Evolutionary conservation across 2,329 filamentous ascomycete species (phyloP), one percentile per base, ranked within the genome.

Genomic region (Diaporthe eres): DNA sequence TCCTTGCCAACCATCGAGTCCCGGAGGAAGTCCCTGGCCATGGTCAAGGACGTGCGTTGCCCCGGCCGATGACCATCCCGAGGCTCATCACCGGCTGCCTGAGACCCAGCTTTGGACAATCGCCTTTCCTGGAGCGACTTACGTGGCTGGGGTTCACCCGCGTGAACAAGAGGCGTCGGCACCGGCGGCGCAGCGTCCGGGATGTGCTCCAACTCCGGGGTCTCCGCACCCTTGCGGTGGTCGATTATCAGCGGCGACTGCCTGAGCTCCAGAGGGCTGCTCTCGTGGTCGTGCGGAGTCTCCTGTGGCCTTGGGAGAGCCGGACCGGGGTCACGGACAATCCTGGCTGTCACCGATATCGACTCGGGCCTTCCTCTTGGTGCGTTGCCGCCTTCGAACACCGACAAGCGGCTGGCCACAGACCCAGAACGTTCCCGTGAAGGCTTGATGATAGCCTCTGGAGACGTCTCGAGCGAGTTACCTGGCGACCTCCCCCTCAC

Each of bases 331-430:
- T 94, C 93, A 65, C 95, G 92, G 51, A 98, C 87, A 77, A 98
- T 98, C 71, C 93, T 92, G 67, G 96, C 94, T 25, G 94, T 97
- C 15, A 98, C 95, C 61, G 95, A 96, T n/a, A 98, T 91, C 0
- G 95, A 96, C 80, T 96, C 94, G 7, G 92, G 90, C 2, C 87
- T 86, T 8, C 88, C 87, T 22, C 86, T 84, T n/a, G 86, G 82
- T 9, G 83, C 78, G 72, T 81, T 84, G n/a, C 82, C 81, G 63
- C 84, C 82, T 78, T 92, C 89, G 77, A 92, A 91, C 81, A 90
- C 86, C 39, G 88, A 90, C 37, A 92, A 82, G 53, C 89, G 86
- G 78, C 86, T 91, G 2, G 88, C 88, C 74, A 92, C 85, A 2
- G 90, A 91, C 10, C 86, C 86, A 9, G 89, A 89, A 57, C 90